Evolutionary conservation across 2,329 filamentous ascomycete genomes (phyloP).

Genomic region (Paradendryphiella salina): DNA sequence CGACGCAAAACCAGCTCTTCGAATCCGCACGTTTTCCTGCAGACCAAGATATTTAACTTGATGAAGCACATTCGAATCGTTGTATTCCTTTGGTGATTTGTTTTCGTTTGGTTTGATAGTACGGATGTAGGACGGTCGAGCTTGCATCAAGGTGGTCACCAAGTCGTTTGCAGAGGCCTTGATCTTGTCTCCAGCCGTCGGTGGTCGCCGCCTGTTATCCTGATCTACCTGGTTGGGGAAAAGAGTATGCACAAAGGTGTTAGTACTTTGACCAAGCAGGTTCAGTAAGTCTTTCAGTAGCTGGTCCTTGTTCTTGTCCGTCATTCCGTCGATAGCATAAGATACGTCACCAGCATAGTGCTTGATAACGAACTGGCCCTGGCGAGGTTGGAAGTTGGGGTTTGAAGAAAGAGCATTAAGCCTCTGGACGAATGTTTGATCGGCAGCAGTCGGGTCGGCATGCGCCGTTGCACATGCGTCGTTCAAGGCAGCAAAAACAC

Average conservation of each 20-base stretch:
- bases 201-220: constrained; percentile 91
- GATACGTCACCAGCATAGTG: constrained; percentile 97
- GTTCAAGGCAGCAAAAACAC: constrained; percentile 93
- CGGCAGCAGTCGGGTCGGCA: constrained; percentile 89
- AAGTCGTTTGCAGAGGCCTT: constrained; percentile 92
- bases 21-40: constrained; percentile 98
- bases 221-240: constrained; percentile 95
- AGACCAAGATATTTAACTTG: constrained; percentile 98
- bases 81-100: constrained; percentile 93
- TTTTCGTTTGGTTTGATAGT: constrained; percentile 99
- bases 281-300: constrained; percentile 91
- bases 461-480: constrained; percentile 98
- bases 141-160: constrained; percentile 95
- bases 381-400: constrained; percentile 84
- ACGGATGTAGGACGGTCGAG: constrained; percentile 94
- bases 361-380: constrained; percentile 97
- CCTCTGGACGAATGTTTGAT: constrained; percentile 92
- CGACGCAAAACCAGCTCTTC: constrained; percentile 93
- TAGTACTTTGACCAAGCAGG: constrained; percentile 79
- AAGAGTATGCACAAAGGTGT: constrained; percentile 80
- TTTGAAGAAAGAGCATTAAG: constrained; percentile 86
- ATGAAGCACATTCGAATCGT: constrained; percentile 87
- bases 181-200: constrained; percentile 95
- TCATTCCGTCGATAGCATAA: constrained; percentile 95
- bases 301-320: constrained; percentile 99